Evolutionary conservation across 1,139 yeast species (phyloP), one percentile per base, ranked within the genome.

Genomic region (Sugiyamaella xylanicola): DNA sequence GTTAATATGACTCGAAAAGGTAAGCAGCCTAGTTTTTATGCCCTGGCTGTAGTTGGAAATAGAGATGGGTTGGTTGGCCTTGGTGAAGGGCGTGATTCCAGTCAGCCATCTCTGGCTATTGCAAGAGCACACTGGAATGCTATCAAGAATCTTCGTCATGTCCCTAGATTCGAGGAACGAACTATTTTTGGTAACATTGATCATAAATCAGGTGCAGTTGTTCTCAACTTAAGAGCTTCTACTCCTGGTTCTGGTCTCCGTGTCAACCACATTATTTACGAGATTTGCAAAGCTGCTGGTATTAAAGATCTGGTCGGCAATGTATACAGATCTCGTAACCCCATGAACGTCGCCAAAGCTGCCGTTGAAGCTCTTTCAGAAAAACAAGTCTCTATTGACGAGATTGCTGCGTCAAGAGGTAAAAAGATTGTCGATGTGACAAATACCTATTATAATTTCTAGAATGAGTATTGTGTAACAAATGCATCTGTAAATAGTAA

Each of bases 241-340:
- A 95, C 97, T 40, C 86, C 96, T 1, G 98, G 98, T 63, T 88
- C 89, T 63, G 99, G 99, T 35, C 80, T 93, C 59, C 82, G 98
- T 67, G 97, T 92, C 51, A 92, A 92, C 74, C 95, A 90, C 65
- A 84, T 86, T 71, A 86, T 93, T 63, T 90, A 87, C 67, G 97
- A 92, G 74, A 84, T 95, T 59, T 93, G 98, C 72, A 90, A 87
- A 69, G 86, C 93, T 60, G 96, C 95, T 2, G 99, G 99, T 61
- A 91, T 93, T 69, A 88, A 87, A 71, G 99, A 93, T 74, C 77
- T 93, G 65, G 83, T 92, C 65, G 97, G 96, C 3, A 92, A 92
- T 70, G 86, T 93, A 51, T 89, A 87, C 77, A 86, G 92, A 68
- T 88, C 97, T 36, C 83, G 98, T 77, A 93, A 93, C 74, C 87